These are phyloP conservation scores for Spizellomyces punctatus DNA, from an alignment of 192 early-diverging fungal genomes.

Conservation along the genomic window DNA sequence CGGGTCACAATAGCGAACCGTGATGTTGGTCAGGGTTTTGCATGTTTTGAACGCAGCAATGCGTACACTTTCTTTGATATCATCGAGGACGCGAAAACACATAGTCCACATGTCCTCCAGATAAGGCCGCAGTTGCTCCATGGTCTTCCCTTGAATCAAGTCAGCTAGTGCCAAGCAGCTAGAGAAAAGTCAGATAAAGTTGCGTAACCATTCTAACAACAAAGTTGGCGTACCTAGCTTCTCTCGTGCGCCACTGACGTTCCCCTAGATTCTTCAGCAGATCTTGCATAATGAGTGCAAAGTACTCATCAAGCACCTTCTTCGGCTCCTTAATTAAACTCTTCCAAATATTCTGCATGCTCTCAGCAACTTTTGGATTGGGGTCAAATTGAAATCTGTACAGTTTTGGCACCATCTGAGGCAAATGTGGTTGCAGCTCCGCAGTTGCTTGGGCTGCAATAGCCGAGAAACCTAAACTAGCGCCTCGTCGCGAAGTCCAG, in stretches of 20 bases:
- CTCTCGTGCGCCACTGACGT: slow-evolving; percentile 83
- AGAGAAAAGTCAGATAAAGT: neutral
- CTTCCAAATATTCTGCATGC: slow-evolving; percentile 92
- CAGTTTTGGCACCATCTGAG: slow-evolving; percentile 75
- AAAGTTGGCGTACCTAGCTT: slow-evolving; percentile 60
- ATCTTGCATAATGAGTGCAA: slow-evolving; percentile 82
- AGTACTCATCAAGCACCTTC: slow-evolving; percentile 73
- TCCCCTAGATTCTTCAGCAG: slow-evolving; percentile 75
- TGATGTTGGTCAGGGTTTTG: slow-evolving; percentile 76
- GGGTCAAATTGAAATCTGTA: slow-evolving; percentile 93
- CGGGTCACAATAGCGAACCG: slow-evolving; percentile 86
- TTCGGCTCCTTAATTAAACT: slow-evolving; percentile 65
- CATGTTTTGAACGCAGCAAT: slow-evolving; percentile 79
- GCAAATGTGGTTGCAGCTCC: slow-evolving; percentile 79
- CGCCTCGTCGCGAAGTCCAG: slow-evolving; percentile 88
- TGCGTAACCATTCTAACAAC: neutral
- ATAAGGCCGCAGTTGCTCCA: slow-evolving; percentile 73
- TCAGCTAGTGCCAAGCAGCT: slow-evolving; percentile 75
- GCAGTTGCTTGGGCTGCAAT: slow-evolving; percentile 76
- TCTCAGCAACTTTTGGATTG: slow-evolving; percentile 79
- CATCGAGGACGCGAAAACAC: slow-evolving; percentile 88
- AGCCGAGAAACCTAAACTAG: slow-evolving; percentile 82
- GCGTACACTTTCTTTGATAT: slow-evolving; percentile 92
- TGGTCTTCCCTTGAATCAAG: slow-evolving; percentile 65
- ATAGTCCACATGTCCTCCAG: slow-evolving; percentile 85